Evolutionary conservation across 2,329 filamentous ascomycete genomes (phyloP), one percentile per base, ranked within the genome.

Genomic region (Aaosphaeria pasadenensis): DNA sequence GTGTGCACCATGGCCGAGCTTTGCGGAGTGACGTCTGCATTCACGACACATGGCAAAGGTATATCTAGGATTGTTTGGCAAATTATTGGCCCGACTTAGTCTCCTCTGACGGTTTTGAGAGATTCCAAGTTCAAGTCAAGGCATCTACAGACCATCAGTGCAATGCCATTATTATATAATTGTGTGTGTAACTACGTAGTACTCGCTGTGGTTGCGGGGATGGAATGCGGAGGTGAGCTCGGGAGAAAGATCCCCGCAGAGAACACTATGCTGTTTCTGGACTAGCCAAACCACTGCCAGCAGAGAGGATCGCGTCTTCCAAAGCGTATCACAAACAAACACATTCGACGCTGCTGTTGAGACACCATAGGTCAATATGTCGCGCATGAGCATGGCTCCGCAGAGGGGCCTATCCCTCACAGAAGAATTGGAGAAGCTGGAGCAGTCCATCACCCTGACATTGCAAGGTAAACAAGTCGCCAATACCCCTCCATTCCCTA

Each of bases 361-460:
- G 31, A 29, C 32, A 28, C 24, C 63, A 33, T 30, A 31, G 9
- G 4, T 31, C 50, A 58, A 43, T 29, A 82, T 82, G 80, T 79
- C 79, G 44, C 77, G 79, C 42, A 72, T 70, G 47, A 74, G 69
- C 30, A 64, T 71, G 24, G 69, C 74, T 11, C 67, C 76, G 6
- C 74, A 77, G 64, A 77, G 82, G 47, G 79, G 78, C 30, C 76
- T 97, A 51, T 89, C 89, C 5, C 78, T 96, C 51, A 96, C 92
- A 0, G 94, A 99, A 68, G 94, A 99, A 77, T 79, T 99, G 45
- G 94, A 99, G 74, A 91, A 87, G 70, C 77, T 99, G 4, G 94
- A 99, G 70, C 94, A 99, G 70, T 95, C 90, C 24, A 97, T 99
- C 60, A 99, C 94, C 0, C 78, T 97, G 38, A 97, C 92, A 0